Percentiles rank a stretch among this genome's conserved stretches.
phyloP scores from a whole-genome alignment of 768 basidiomycete species.

The Boletales sp. region DNA sequence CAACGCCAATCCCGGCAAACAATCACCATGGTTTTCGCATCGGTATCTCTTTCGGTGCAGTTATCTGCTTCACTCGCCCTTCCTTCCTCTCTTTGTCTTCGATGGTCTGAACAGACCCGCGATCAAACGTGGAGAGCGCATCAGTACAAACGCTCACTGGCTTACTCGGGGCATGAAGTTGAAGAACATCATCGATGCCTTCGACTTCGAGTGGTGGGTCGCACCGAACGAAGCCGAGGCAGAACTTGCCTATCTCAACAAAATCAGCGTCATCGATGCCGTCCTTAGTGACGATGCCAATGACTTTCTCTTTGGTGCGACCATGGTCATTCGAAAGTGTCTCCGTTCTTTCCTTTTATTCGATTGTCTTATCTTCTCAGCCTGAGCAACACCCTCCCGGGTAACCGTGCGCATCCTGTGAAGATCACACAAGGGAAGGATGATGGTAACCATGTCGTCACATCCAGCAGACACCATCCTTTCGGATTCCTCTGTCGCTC shows the following conservation, averaged over 20 bases:
- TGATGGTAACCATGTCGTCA: constrained; percentile 63
- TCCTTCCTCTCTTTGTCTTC: constrained; percentile 88
- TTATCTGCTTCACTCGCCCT: constrained; percentile 52
- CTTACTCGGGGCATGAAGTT: constrained; percentile 77
- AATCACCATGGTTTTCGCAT: constrained; percentile 72
- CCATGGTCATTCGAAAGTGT: constrained; percentile 81
- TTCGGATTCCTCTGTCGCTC: constrained; percentile 45
- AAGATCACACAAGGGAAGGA: constrained; percentile 66
- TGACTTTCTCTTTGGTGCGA: constrained; percentile 86
- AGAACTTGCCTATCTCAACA: constrained; percentile 83
- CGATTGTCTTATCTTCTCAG: constrained; percentile 33
- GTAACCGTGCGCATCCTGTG: constrained; percentile 54
- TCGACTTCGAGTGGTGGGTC: constrained; percentile 76
- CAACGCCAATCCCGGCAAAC: constrained; percentile 55
- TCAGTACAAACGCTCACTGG: constrained; percentile 58
- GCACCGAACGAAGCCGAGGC: constrained; percentile 96
- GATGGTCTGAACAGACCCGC: constrained; percentile 84
- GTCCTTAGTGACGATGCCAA: constrained; percentile 93
- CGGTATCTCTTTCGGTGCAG: constrained; percentile 63
- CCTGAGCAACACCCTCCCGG: constrained; percentile 61
- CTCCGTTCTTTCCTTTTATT: not conserved
- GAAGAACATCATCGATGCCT: constrained; percentile 75
- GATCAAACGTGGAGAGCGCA: constrained; percentile 73
- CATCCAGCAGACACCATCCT: constrained; percentile 34
- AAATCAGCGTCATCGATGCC: constrained; percentile 79